These are phyloP conservation scores for Blastobotrys muscicola DNA, from an alignment of 805 yeast species.

Conservation along the genomic window DNA sequence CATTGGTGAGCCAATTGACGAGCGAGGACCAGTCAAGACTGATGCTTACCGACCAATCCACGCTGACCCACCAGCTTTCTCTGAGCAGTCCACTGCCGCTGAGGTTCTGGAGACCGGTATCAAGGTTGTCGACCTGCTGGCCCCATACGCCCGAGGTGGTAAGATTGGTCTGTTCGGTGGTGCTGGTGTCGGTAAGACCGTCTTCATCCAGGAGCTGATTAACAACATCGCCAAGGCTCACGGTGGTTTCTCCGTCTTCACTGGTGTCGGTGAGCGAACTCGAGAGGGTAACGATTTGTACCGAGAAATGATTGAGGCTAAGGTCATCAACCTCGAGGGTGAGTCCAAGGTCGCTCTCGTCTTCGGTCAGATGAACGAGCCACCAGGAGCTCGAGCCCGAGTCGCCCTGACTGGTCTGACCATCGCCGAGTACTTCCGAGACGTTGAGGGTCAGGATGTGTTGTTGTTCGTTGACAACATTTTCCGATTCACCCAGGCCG, in stretches of 20 bases:
- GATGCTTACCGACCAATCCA: slow-evolving; percentile 95
- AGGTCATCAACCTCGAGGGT: slow-evolving; percentile 99
- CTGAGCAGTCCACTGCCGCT: slow-evolving; percentile 95
- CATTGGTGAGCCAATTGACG: slow-evolving; percentile 99
- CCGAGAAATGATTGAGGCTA: slow-evolving; percentile 99
- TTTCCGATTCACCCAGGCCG: slow-evolving; percentile 99
- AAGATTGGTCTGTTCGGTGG: slow-evolving; percentile 99
- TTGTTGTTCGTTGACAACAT: slow-evolving; percentile 98
- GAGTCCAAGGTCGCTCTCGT: slow-evolving; percentile 99
- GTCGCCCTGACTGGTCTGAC: slow-evolving; percentile 99
- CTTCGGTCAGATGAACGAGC: slow-evolving; percentile 99
- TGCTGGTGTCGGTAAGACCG: slow-evolving; percentile 99
- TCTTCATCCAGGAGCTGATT: slow-evolving; percentile 97
- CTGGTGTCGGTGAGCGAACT: slow-evolving; percentile 99
- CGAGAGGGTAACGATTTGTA: slow-evolving; percentile 99
- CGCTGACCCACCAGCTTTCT: slow-evolving; percentile 94
- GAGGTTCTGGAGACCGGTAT: slow-evolving; percentile 99
- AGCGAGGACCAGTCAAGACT: slow-evolving; percentile 96
- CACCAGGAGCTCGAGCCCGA: slow-evolving; percentile 99
- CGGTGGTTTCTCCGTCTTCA: slow-evolving; percentile 99
- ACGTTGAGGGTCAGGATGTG: slow-evolving; percentile 99
- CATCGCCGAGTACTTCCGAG: slow-evolving; percentile 99
- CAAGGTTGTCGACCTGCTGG: slow-evolving; percentile 97
- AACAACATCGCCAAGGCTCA: slow-evolving; percentile 99
- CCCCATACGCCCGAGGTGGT: slow-evolving; percentile 99